Conservation (phyloP, 176 grass and related monocot species). For the Leersia perrieri region DNA sequence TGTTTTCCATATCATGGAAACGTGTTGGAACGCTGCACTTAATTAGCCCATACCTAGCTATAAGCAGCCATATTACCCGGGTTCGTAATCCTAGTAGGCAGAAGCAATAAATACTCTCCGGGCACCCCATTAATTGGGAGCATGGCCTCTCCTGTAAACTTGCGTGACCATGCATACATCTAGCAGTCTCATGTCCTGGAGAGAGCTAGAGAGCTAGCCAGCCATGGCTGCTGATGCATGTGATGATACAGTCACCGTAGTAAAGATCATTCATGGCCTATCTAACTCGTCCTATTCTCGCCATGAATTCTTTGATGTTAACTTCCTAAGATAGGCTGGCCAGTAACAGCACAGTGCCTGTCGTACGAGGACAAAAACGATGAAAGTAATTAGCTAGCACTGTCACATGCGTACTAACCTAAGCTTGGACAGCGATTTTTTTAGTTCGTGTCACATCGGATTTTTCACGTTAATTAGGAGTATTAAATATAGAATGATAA, state of each 20-base stretch:
- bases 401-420: too few relatives aligned
- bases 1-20: neutral
- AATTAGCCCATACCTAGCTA: neutral
- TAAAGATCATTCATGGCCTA: neutral
- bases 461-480: too few relatives aligned
- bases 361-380: too few relatives aligned
- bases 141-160: neutral
- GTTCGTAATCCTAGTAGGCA: neutral
- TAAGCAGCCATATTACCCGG: too few relatives aligned
- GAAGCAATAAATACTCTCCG: neutral
- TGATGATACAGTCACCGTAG: neutral
- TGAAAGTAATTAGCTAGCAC: too few relatives aligned
- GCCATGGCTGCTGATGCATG: neutral
- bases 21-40: neutral
- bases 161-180: too few relatives aligned
- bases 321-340: neutral
- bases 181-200: neutral
- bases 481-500: too few relatives aligned
- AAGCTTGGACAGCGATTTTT: too few relatives aligned
- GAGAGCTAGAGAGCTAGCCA: neutral
- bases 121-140: neutral
- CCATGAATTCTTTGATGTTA: constrained; percentile 15
- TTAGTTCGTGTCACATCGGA: too few relatives aligned
- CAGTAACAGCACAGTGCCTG: too few relatives aligned
- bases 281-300: neutral